Base-by-base conservation (phyloP, 1,284 basidiomycete species). In the Malassezia dermatis region DNA sequence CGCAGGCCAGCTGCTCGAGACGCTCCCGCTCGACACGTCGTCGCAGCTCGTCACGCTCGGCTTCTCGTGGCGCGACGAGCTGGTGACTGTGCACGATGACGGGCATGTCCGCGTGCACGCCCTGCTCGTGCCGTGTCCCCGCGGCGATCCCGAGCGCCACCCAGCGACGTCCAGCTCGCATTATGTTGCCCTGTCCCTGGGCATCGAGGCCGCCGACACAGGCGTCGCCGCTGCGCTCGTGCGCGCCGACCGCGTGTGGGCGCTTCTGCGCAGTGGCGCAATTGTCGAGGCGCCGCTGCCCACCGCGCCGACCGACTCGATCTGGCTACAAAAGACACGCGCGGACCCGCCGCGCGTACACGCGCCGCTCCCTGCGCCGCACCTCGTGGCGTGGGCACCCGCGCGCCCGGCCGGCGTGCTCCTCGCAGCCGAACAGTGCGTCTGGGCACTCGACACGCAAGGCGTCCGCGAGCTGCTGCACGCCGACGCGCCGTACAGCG, bases 31-130 rank as follows among this genome's bases (percentile, higher is more conserved):
- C 88, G 86, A 89, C 58, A 84, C 86, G 4, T 60, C 63, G 8
- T 68, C 82, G 80, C 49, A 80, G 67, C 85, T 90, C 51, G 77
- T 89, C 49, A 81, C 82, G 24, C 84, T 90, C 64, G 88, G 88
- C 26, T 90, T 88, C 84, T 87, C 86, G 0, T 61, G 76, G 13
- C 83, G 86, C 63, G 88, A 93, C 66, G 81, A 83, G 48, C 80
- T 96, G 31, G 83, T 86, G 0, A 82, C 93, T 6, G 77, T 98
- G 27, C 89, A 90, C 63, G 89, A 94, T 74, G 89, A 95, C 66
- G 93, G 93, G 15, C 80, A 82, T 8, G 95, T 94, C 72, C 81
- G 93, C 37, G 71, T 95, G 17, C 95, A 96, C 73, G 85, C 91
- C 73, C 79, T 95, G 19, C 74, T 75, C 27, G 66, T 51, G 8